Evolutionary conservation across 768 basidiomycete species (phyloP), one percentile per base, ranked within the genome.

Genomic region (Hericium erinaceus): DNA sequence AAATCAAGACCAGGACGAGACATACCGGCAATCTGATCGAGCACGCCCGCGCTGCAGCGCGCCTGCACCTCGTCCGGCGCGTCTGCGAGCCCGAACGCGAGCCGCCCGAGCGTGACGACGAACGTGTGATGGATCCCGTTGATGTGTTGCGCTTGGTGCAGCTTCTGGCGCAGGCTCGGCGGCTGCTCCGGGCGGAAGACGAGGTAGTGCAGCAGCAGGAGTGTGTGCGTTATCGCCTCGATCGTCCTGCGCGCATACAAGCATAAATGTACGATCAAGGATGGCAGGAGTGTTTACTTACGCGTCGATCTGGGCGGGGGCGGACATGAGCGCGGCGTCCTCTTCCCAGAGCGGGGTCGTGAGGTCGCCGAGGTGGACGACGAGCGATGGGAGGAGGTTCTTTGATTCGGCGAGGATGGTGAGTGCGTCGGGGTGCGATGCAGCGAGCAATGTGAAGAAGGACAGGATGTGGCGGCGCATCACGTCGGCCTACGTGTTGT

Each of bases 41-140:
- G 57, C 44, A 39, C 11, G 44, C 53, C 59, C 57, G 9, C 44
- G 44, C 20, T 18, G 44, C 16, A 8, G 16, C 44, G 44, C 24
- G 24, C 24, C 24, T 50, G 24, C 49, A 66, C 54, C 61, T 62
- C 64, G 6, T 62, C 59, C 1, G 71, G 69, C 8, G 65, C 57
- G n/a, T 61, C 64, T 2, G 85, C 82, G 58, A 81, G 91, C 57
- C 84, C 82, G 28, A 46, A 46, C 16, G n/a, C 44, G 50, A 93
- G 71, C 60, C 89, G 77, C 40, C 90, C 87, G 56, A 93, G 80
- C 0, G 83, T 80, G n/a, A 90, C 82, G 28, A 84, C 80, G 65
- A 90, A 91, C 66, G 83, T 76, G 62, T 92, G 83, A 12, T 74
- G 74, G 26, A 88, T 69, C 37, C 83, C 83, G 62, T 79, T 82